Evolutionary conservation across 2,329 filamentous ascomycete species (phyloP), one percentile per base, ranked within the genome.

Genomic region (Cucurbitaria berberidis): DNA sequence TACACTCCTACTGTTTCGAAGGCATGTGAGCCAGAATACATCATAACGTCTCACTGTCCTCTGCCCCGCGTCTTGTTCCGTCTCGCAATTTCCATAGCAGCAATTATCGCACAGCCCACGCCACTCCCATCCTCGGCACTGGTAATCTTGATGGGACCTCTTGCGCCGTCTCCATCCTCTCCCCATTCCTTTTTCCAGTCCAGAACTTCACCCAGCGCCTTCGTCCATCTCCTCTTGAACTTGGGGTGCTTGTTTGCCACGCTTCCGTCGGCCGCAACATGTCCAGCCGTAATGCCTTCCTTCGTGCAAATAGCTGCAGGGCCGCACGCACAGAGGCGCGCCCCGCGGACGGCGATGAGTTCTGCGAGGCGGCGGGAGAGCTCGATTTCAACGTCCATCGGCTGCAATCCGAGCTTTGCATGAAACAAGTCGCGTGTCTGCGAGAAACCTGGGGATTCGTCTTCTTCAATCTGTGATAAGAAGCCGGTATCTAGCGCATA

Each of bases 401-500:
- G 55, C 1, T 48, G 7, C 9, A 76, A 45, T 9, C 47, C 38
- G 5, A 76, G 65, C 2, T 46, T 55, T 3, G 64, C 43, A 3
- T 57, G 50, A 45, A 73, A 70, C 1, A 65, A 48, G 1, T 53
- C 21, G 22, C 63, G 57, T 3, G 70, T 68, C 2, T 54, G 39
- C 2, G 55, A 18, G 40, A 72, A 61, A 2, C 29, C 22, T 5
- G 50, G 47, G 4, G 62, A 69, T 11, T 58, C 55, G 48, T 76
- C 73, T 45, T 95, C 89, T 78, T 97, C 93, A 67, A 97, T 90
- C 51, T 87, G 83, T 11, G 91, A 92, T 48, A 96, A 81, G 84
- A 97, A 96, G 10, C 91, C 96, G 5, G 93, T 88, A 75, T 97
- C 93, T 22, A 97, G 80, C 2, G 86, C 86, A 77, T 96, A 97